These are phyloP conservation scores for Vitellaria paradoxa DNA, from an alignment of 179 eudicot species.

Conservation along the genomic window DNA sequence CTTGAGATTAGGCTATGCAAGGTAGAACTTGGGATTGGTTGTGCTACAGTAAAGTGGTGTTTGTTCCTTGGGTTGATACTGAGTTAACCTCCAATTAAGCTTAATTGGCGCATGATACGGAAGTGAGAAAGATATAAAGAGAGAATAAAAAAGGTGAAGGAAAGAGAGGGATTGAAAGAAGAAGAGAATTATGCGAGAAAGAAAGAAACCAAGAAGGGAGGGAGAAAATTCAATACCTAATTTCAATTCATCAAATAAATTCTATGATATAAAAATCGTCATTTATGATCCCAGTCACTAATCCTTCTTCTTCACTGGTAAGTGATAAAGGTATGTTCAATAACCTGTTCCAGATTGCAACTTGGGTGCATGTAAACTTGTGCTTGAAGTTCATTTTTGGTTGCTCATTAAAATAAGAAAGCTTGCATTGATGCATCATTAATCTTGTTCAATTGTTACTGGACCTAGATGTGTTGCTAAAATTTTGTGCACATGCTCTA, in stretches of 20 bases:
- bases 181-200: too few relatives aligned
- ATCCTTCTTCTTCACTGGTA: neutral
- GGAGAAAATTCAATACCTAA: too few relatives aligned
- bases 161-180: too few relatives aligned
- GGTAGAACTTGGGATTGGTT: conserved; percentile 7
- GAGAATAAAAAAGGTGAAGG: too few relatives aligned
- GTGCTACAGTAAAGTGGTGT: neutral
- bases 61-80: neutral
- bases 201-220: too few relatives aligned
- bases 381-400: neutral
- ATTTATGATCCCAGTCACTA: too few relatives aligned
- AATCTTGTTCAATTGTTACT: neutral
- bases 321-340: neutral
- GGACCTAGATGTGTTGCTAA: neutral
- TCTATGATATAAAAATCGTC: too few relatives aligned
- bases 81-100: neutral
- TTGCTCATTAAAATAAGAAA: neutral
- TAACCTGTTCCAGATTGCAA: neutral
- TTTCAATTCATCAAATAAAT: too few relatives aligned
- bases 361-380: neutral
- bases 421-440: neutral
- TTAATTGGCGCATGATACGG: too few relatives aligned
- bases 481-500: neutral
- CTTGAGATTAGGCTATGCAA: neutral
- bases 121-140: too few relatives aligned